Evolutionary conservation across 163 green algal species (phyloP).

Genomic region (Volvox carteri): DNA sequence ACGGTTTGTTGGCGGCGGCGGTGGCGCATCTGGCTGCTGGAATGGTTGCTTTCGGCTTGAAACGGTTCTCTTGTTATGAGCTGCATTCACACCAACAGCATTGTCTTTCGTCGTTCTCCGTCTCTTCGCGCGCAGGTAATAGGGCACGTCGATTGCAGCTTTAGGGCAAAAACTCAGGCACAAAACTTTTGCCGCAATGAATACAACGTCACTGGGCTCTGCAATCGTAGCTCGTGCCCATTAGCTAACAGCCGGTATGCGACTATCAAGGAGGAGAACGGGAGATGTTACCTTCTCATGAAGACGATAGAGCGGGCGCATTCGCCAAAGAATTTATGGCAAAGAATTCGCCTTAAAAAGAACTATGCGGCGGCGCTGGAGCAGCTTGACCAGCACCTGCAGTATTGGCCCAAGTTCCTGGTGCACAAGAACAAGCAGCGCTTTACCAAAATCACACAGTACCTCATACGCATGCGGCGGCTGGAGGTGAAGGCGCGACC

Average conservation of each 20-base stretch:
- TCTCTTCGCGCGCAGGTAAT: conserved; percentile 85
- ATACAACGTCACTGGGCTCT: conserved; percentile 99
- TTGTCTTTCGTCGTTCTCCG: too few species aligned
- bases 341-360: conserved; percentile 88
- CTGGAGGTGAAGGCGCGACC: conserved; percentile 86
- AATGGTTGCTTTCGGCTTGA: background rate
- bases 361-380: conserved; percentile 76
- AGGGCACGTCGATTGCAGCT: conserved; percentile 95
- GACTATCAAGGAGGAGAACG: conserved; percentile 94
- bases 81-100: too few species aligned
- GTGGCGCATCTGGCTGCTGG: background rate
- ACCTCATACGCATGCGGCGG: conserved; percentile 96
- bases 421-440: conserved; percentile 99
- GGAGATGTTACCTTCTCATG: conserved; percentile 92
- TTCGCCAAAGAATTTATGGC: conserved; percentile 96
- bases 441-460: conserved; percentile 99
- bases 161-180: conserved; percentile 93
- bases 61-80: too few species aligned
- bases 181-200: conserved; percentile 98
- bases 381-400: conserved; percentile 91
- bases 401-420: conserved; percentile 96
- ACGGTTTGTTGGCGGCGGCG: background rate
- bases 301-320: conserved; percentile 98
- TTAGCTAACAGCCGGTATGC: conserved; percentile 98
- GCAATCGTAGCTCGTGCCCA: conserved; percentile 96